Base-by-base conservation (phyloP, 331 rosid genomes). In the Cydonia oblonga region DNA sequence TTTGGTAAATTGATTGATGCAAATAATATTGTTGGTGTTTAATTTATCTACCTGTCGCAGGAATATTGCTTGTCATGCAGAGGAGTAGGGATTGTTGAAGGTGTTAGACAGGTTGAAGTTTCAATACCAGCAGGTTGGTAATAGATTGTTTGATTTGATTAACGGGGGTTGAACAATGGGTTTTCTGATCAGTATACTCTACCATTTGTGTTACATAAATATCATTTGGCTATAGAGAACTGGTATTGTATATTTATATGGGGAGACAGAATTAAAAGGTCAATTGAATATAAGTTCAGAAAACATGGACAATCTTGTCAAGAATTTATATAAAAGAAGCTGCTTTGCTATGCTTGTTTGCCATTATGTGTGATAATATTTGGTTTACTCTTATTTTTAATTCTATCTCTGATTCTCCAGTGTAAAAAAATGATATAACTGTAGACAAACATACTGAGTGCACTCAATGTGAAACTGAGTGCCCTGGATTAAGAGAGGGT, bases 31-130 rank as follows among this genome's bases (percentile, higher is more conserved):
- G n/a, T 75, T 67, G 5, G 64, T 38, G 59, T 73, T 70, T 64
- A 67, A 44, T 81, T 75, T 69, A 72, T 82, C 69, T 68, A 72
- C 81, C 69, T 83, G 57, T 62, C 78, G 76, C 90, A 91, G 98
- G 96, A 88, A 53, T 66, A 73, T 51, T 95, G 98, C 82, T 40
- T 76, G 68, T 74, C 85, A 2, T 95, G 98, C 66, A 70, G 86
- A 83, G 98, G 98, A 78, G 82, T 90, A 61, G 98, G 98, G 78
- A 80, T 78, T 32, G 83, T 89, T 69, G 96, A 91, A 71, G 98
- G 95, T 58, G 81, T 81, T 57, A 91, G 85, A 86, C 85, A 89
- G 76, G 88, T 95, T 81, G 85, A 82, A 76, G 96, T 95, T 72
- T 86, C 91, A 6, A 87, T 91, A 79, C 98, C 98, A 81, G 82